Evolutionary conservation across 2,329 filamentous ascomycete genomes (phyloP).

Genomic region (Trichoderma arundinaceum): DNA sequence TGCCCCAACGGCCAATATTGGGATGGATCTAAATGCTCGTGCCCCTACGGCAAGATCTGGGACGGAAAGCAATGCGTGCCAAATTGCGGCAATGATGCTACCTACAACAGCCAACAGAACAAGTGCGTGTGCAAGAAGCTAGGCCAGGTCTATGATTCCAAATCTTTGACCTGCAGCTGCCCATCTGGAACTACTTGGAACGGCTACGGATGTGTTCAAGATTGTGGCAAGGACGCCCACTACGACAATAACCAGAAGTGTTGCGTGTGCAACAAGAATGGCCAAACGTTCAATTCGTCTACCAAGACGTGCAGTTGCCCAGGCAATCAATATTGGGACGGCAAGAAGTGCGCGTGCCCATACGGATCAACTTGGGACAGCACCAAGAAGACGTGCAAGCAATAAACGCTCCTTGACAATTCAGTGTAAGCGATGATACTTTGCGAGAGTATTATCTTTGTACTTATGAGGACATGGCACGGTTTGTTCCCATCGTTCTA

Average conservation of each 20-base stretch:
- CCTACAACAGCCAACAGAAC: conserved; percentile 16
- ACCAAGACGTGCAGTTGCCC: conserved; percentile 32
- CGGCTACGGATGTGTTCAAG: conserved; percentile 15
- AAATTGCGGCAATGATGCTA: conserved; percentile 31
- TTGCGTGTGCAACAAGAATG: conserved; percentile 33
- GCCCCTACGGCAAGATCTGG: conserved; percentile 6
- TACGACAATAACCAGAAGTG: conserved; percentile 3
- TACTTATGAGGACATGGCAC: background rate
- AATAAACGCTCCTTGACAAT: background rate
- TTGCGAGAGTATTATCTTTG: background rate
- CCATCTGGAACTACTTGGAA: conserved; percentile 20
- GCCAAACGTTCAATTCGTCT: conserved; percentile 16
- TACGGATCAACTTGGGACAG: conserved; percentile 29
- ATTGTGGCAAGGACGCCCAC: conserved; percentile 33
- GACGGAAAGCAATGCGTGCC: conserved; percentile 21
- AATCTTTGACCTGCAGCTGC: conserved; percentile 29
- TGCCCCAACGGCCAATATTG: conserved; percentile 28
- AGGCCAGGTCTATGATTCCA: conserved; percentile 27
- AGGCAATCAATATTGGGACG: conserved; percentile 19
- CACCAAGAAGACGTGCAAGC: conserved; percentile 20
- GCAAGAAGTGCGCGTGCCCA: conserved; percentile 28
- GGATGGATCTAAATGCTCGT: conserved; percentile 3
- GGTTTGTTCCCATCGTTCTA: background rate
- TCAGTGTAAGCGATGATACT: background rate
- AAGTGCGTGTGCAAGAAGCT: conserved; percentile 33